Conservation (phyloP, 2,329 filamentous ascomycete genomes). For the Trichoderma sp. region DNA sequence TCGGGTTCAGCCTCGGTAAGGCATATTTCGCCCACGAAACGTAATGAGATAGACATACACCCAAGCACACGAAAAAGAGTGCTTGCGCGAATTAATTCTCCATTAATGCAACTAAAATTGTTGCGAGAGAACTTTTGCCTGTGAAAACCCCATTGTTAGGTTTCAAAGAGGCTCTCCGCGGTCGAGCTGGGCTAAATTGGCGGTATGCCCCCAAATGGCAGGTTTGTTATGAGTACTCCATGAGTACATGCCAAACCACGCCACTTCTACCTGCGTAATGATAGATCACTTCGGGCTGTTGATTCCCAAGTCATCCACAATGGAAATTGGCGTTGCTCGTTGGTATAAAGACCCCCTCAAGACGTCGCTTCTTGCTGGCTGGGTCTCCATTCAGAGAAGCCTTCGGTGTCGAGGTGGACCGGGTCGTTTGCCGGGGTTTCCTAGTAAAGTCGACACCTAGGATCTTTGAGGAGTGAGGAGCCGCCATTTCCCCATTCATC, state of each 20-base stretch:
- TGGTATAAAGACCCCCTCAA: background rate
- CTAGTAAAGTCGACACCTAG: slow-evolving; percentile 4
- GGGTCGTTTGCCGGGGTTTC: background rate
- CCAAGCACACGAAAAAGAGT: background rate
- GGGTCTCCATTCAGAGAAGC: too few relatives aligned
- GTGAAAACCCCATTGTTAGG: background rate
- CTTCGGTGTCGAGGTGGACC: slow-evolving; percentile 8
- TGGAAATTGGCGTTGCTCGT: background rate
- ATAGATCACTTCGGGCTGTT: background rate
- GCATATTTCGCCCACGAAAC: background rate
- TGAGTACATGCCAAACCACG: background rate
- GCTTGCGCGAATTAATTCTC: background rate
- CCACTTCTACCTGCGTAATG: background rate
- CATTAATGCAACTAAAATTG: background rate
- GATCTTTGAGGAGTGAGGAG: background rate
- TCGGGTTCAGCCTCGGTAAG: background rate
- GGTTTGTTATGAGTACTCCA: background rate
- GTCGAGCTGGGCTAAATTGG: background rate
- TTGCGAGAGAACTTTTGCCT: background rate
- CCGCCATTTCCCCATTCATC: background rate
- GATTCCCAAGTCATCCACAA: background rate
- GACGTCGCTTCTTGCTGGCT: background rate
- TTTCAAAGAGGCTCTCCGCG: background rate
- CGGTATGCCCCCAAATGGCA: background rate
- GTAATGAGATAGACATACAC: background rate